Conservation (phyloP, 2,329 filamentous ascomycete genomes). For the Biscogniauxia marginata region DNA sequence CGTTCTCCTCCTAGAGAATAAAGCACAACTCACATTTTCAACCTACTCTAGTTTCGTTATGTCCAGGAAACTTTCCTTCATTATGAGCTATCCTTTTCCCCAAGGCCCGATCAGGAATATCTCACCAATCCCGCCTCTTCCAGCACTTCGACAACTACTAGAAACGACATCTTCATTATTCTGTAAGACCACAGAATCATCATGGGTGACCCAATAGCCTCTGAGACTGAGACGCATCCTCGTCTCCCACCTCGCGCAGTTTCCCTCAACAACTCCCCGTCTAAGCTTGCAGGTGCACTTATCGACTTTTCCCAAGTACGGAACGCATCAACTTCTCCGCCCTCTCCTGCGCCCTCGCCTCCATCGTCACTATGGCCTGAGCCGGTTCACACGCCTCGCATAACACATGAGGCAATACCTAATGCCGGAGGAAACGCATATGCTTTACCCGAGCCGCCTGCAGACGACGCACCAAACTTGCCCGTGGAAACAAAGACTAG, state of each 20-base stretch:
- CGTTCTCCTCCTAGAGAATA: neutral
- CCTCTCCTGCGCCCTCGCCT: constrained; percentile 8
- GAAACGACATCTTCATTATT: neutral
- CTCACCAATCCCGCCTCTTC: neutral
- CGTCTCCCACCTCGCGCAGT: neutral
- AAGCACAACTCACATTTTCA: neutral
- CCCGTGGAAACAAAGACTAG: neutral
- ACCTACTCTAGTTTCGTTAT: neutral
- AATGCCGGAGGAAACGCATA: neutral
- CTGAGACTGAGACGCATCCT: neutral
- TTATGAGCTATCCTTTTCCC: too few species aligned
- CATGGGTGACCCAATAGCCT: neutral
- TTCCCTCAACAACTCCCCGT: neutral
- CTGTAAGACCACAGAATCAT: neutral
- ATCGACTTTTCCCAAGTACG: neutral
- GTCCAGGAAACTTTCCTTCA: too few species aligned
- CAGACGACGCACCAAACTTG: neutral
- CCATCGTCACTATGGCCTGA: constrained; percentile 17
- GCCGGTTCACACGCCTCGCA: neutral
- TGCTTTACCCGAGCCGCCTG: too few species aligned
- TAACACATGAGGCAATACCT: neutral
- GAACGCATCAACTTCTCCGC: neutral
- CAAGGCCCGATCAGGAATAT: neutral
- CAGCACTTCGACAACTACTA: neutral
- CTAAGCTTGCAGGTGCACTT: neutral